Conservation (phyloP, 768 basidiomycete genomes). For the Piloderma croceum region DNA sequence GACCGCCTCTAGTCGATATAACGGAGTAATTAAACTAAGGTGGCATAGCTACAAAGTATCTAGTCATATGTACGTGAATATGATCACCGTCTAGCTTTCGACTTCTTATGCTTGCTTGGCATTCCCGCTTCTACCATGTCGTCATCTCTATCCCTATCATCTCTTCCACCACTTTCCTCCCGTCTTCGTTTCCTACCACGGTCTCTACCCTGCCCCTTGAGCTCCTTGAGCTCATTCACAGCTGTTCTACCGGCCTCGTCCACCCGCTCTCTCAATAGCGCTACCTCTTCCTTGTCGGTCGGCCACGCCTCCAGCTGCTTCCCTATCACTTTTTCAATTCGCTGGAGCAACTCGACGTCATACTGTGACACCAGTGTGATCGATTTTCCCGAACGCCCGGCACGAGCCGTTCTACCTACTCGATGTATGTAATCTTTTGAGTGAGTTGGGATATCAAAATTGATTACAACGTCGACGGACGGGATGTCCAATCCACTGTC, state of each 20-base stretch:
- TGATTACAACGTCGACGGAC: constrained; percentile 92
- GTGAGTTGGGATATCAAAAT: constrained; percentile 95
- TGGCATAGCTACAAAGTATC: neutral
- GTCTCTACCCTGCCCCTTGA: constrained; percentile 45
- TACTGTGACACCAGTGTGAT: constrained; percentile 99
- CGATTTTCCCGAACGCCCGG: constrained; percentile 93
- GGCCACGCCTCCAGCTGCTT: constrained; percentile 91
- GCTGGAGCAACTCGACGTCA: constrained; percentile 92
- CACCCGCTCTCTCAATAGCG: constrained; percentile 81
- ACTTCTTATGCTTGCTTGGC: constrained; percentile 52
- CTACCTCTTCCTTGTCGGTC: constrained; percentile 83
- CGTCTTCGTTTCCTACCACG: constrained; percentile 46
- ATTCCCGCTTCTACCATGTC: constrained; percentile 89
- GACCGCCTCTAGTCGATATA: neutral
- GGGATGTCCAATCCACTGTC: constrained; percentile 90
- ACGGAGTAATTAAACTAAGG: neutral
- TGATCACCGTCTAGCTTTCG: constrained; percentile 39
- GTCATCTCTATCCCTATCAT: constrained; percentile 87
- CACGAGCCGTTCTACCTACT: constrained; percentile 95
- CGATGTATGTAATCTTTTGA: constrained; percentile 99
- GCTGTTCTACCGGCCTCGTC: constrained; percentile 80
- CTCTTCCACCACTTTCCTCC: constrained; percentile 45
- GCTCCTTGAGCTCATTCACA: constrained; percentile 76
- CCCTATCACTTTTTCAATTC: constrained; percentile 87
- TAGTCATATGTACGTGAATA: neutral